Conservation (phyloP, 345 rosid species). For the Pugionium cornutum region DNA sequence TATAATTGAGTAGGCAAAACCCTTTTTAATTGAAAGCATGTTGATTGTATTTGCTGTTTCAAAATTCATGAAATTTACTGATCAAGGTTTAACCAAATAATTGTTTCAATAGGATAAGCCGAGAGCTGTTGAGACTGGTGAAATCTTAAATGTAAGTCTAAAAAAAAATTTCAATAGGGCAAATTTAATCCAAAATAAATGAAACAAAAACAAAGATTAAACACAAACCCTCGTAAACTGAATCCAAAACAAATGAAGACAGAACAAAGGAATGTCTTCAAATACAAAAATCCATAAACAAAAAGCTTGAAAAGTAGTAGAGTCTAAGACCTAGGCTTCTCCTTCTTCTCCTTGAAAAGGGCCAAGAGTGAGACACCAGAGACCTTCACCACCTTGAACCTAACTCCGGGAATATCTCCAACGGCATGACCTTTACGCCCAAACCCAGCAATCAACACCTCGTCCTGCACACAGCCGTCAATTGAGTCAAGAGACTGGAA, state of each 20-base stretch:
- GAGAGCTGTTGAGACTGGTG: background rate
- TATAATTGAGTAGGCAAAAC: conserved; percentile 6
- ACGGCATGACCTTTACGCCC: conserved; percentile 64
- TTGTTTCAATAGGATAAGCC: background rate
- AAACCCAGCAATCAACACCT: conserved; percentile 71
- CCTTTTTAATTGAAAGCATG: background rate
- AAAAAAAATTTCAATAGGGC: background rate
- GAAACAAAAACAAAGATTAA: conserved; percentile 19
- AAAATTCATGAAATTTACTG: background rate
- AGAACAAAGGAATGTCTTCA: conserved; percentile 5
- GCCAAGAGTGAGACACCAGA: conserved; percentile 74
- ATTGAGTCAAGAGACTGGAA: background rate
- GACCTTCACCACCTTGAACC: conserved; percentile 77
- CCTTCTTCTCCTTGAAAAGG: conserved; percentile 69
- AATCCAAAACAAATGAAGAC: background rate
- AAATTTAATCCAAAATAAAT: background rate
- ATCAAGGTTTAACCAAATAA: background rate
- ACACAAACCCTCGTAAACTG: background rate
- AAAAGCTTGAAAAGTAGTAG: conserved; percentile 12
- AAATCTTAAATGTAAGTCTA: background rate
- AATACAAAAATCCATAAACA: background rate
- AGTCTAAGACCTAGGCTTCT: conserved; percentile 64
- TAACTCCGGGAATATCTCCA: conserved; percentile 77
- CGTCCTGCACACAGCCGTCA: conserved; percentile 46
- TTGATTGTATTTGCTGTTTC: background rate